Conservation (phyloP, 2,329 filamentous ascomycete species). For the Phyllosticta citrichinensis region DNA sequence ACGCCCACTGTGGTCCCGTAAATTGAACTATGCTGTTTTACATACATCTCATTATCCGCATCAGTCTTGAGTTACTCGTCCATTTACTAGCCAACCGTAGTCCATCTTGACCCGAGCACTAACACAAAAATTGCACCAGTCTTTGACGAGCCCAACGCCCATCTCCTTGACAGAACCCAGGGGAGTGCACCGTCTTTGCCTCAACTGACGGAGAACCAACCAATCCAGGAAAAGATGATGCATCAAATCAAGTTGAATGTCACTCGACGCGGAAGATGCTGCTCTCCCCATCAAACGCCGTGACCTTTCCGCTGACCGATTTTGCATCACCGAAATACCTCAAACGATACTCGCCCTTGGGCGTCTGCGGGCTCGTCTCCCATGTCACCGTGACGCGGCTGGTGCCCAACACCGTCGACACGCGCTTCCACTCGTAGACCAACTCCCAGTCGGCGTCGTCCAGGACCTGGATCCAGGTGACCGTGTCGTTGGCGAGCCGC, state of each 20-base stretch:
- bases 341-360: constrained; percentile 61
- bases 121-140: constrained; percentile 5
- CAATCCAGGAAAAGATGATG: no score
- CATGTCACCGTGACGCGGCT: constrained; percentile 73
- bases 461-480: constrained; percentile 54
- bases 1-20: no score
- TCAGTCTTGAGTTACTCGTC: no score
- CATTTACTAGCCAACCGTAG: not conserved
- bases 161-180: no score
- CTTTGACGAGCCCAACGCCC: not conserved
- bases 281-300: constrained; percentile 57
- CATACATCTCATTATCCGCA: no score
- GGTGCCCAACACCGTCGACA: constrained; percentile 56
- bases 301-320: constrained; percentile 50
- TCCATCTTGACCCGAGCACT: not conserved
- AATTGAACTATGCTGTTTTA: no score
- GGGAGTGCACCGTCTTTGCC: no score
- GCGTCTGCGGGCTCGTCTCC: constrained; percentile 51
- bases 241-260: not conserved
- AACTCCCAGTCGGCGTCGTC: constrained; percentile 77
- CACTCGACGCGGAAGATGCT: not conserved
- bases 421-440: constrained; percentile 69
- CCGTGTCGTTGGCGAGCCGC: constrained; percentile 35
- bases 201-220: no score
- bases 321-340: constrained; percentile 81